Evolutionary conservation across 352 stramenopile species (phyloP).

Genomic region (Phytophthora vignae): DNA sequence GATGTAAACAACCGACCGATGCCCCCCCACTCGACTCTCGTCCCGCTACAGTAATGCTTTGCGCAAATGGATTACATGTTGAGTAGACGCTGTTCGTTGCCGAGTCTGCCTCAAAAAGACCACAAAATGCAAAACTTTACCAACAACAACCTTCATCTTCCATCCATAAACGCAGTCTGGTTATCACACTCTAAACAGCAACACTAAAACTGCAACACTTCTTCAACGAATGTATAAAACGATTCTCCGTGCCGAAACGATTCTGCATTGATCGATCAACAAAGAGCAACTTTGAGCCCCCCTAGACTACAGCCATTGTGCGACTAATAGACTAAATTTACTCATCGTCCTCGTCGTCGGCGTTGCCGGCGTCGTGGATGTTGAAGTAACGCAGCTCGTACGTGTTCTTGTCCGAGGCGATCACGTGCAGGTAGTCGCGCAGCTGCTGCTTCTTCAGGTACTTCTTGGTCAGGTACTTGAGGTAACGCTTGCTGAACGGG

Average conservation of each 20-base stretch:
- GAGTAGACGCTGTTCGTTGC: constrained; percentile 42
- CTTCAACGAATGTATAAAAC: neutral
- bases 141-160: neutral
- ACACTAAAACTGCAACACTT: too few species aligned
- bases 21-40: constrained; percentile 11
- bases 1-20: constrained; percentile 47
- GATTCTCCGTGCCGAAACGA: constrained; percentile 42
- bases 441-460: constrained; percentile 99
- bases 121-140: constrained; percentile 32
- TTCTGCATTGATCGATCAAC: constrained; percentile 41
- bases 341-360: constrained; percentile 90
- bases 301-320: constrained; percentile 7
- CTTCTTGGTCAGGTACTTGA: constrained; percentile 99
- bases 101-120: constrained; percentile 23
- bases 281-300: constrained; percentile 13
- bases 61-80: constrained; percentile 41
- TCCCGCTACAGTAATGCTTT: constrained; percentile 18
- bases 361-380: constrained; percentile 95
- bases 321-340: constrained; percentile 46
- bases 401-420: constrained; percentile 98
- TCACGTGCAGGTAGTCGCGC: constrained; percentile 99
- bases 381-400: constrained; percentile 99
- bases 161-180: too few species aligned
- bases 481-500: constrained; percentile 98
- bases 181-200: too few species aligned